Percentiles rank a stretch among this genome's conserved stretches.
phyloP scores from a whole-genome alignment of 148 eudicot genomes.

The Diospyros lotus region DNA sequence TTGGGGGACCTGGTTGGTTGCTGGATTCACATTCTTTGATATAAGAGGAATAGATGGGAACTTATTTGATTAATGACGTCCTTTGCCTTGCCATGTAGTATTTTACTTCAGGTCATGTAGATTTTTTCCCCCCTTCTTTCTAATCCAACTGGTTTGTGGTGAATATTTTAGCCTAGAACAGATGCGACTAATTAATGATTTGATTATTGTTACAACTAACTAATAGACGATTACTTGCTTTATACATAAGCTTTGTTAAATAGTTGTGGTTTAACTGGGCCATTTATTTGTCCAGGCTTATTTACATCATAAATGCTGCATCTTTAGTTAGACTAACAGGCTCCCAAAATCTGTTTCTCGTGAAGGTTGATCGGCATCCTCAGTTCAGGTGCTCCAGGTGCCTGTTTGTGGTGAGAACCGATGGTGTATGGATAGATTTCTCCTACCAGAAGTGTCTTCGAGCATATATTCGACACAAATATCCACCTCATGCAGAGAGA shows the following conservation, averaged over 20 bases:
- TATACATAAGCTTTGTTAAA: neutral
- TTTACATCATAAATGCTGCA: neutral
- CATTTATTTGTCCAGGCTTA: neutral
- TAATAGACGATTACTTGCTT: neutral
- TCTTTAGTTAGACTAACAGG: slow-evolving; percentile 10
- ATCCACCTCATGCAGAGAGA: slow-evolving; percentile 67
- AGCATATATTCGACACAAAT: slow-evolving; percentile 62
- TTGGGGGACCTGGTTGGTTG: neutral
- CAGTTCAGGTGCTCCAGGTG: slow-evolving; percentile 74
- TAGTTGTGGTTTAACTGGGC: neutral
- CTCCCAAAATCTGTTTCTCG: neutral
- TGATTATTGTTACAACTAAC: neutral
- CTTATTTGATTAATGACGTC: neutral
- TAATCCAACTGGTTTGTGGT: neutral
- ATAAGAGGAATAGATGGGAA: neutral
- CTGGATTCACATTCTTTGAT: slow-evolving; percentile 6
- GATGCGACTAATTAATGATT: no score
- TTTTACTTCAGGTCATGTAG: neutral
- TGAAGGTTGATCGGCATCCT: slow-evolving; percentile 93
- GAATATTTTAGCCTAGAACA: no score
- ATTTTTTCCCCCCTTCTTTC: neutral
- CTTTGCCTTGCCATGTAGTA: neutral
- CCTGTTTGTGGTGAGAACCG: slow-evolving; percentile 77
- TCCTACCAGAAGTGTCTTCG: slow-evolving; percentile 92
- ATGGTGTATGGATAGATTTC: slow-evolving; percentile 90